Percentiles rank a stretch among this genome's conserved stretches.
These are phyloP conservation scores for Yamadazyma aaseri DNA, from an alignment of 1,139 yeast genomes.

Conservation along the genomic window DNA sequence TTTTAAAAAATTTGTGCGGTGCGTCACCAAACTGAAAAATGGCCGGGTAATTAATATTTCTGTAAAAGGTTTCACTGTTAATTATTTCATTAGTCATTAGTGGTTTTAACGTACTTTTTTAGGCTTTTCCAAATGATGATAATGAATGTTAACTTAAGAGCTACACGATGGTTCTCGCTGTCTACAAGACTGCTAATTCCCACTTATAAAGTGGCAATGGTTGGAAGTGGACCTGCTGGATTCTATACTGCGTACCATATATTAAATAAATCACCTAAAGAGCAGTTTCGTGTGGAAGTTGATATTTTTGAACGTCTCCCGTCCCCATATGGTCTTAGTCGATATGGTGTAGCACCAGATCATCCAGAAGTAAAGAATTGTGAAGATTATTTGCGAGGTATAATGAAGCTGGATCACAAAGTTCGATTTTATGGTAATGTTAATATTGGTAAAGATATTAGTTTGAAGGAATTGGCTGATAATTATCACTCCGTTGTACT, in stretches of 20 bases:
- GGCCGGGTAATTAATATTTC: too few relatives aligned
- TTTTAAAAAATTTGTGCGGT: too few relatives aligned
- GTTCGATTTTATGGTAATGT: conserved; percentile 79
- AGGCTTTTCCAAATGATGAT: too few relatives aligned
- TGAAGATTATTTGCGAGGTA: conserved; percentile 73
- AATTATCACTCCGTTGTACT: conserved; percentile 72
- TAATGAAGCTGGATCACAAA: conserved; percentile 33
- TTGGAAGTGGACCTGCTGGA: conserved; percentile 97
- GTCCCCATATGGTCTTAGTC: conserved; percentile 84
- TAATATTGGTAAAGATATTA: conserved; percentile 56
- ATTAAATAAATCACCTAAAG: conserved; percentile 43
- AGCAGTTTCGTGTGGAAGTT: conserved; percentile 42
- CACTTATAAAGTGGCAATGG: conserved; percentile 55
- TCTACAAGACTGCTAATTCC: conserved; percentile 5
- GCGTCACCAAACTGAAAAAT: too few relatives aligned
- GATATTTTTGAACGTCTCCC: conserved; percentile 81
- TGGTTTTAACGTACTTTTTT: too few relatives aligned
- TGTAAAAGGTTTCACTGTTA: too few relatives aligned
- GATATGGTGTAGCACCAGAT: conserved; percentile 99
- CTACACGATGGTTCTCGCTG: not conserved
- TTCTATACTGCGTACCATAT: conserved; percentile 85
- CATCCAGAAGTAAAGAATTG: conserved; percentile 95
- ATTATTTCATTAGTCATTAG: too few relatives aligned
- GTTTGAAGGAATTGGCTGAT: conserved; percentile 46
- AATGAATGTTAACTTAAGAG: too few relatives aligned